These are phyloP conservation scores for Colletotrichum sojae DNA, from an alignment of 2,329 filamentous ascomycete species.

Conservation along the genomic window DNA sequence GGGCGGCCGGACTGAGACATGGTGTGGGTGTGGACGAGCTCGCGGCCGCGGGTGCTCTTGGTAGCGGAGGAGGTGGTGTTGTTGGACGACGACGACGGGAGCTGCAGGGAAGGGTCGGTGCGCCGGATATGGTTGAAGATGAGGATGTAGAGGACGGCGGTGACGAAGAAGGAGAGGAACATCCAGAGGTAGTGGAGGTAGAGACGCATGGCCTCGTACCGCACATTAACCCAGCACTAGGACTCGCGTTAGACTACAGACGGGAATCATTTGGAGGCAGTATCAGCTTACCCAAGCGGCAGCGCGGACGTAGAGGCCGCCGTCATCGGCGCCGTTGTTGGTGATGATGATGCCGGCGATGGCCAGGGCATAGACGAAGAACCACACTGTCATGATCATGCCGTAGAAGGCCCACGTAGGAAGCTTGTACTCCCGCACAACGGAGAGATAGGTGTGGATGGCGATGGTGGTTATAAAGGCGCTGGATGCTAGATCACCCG, in stretches of 20 bases:
- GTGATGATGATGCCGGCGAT: slow-evolving; percentile 28
- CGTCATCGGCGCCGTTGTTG: slow-evolving; percentile 24
- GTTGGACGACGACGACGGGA: slow-evolving; percentile 32
- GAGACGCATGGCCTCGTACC: slow-evolving; percentile 66
- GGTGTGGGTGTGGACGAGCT: slow-evolving; percentile 1
- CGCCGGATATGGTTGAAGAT: slow-evolving; percentile 58
- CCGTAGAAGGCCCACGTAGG: slow-evolving; percentile 59
- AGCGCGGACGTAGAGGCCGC: slow-evolving; percentile 65
- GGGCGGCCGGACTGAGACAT: slow-evolving; percentile 1
- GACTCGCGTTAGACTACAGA: slow-evolving; percentile 68
- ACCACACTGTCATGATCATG: slow-evolving; percentile 61
- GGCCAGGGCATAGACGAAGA: slow-evolving; percentile 51
- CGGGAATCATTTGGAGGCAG: slow-evolving; percentile 69
- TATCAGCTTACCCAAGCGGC: slow-evolving; percentile 62
- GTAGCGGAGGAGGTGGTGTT: slow-evolving; percentile 24
- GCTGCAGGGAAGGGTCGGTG: slow-evolving; percentile 45
- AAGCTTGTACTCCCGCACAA: slow-evolving; percentile 65
- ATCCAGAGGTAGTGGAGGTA: slow-evolving; percentile 76
- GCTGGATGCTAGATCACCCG: slow-evolving; percentile 69
- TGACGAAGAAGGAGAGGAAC: slow-evolving; percentile 58
- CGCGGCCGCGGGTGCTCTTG: slow-evolving; percentile 8
- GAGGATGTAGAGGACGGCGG: slow-evolving; percentile 55
- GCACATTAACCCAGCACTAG: slow-evolving; percentile 73
- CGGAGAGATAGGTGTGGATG: slow-evolving; percentile 69
- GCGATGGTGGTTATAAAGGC: slow-evolving; percentile 72